Evolutionary conservation across 108 stramenopile species (phyloP).

Genomic region (Fistulifera solaris): DNA sequence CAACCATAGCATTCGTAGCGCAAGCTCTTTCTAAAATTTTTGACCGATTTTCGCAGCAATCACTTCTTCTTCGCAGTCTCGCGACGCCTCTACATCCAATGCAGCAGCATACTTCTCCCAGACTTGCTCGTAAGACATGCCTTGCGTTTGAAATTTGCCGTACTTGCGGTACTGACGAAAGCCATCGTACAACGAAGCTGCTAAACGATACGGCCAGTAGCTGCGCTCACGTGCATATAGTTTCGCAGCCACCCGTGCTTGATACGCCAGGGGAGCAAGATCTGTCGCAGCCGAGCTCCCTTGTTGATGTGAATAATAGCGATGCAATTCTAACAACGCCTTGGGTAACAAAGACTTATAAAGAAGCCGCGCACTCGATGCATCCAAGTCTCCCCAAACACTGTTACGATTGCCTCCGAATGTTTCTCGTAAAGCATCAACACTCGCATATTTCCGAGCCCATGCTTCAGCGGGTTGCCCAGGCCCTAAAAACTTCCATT

Average conservation of each 20-base stretch:
- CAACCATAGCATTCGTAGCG: constrained; percentile 75
- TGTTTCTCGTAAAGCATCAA: constrained; percentile 53
- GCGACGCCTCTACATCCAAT: constrained; percentile 28
- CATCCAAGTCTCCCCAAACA: constrained; percentile 82
- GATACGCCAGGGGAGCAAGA: constrained; percentile 84
- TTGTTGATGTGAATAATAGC: constrained; percentile 20
- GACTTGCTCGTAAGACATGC: constrained; percentile 91
- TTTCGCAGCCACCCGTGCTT: constrained; percentile 87
- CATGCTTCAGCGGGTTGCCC: constrained; percentile 25
- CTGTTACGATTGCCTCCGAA: constrained; percentile 80
- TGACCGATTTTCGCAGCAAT: constrained; percentile 68
- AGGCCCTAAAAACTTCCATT: neutral
- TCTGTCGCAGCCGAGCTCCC: constrained; percentile 45
- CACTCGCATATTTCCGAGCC: constrained; percentile 65
- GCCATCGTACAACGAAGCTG: constrained; percentile 84
- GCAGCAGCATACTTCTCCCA: constrained; percentile 83
- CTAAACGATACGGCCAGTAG: constrained; percentile 62
- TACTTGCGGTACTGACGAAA: constrained; percentile 67
- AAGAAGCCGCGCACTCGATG: constrained; percentile 52
- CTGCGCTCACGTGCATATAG: constrained; percentile 88
- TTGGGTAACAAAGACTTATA: constrained; percentile 80
- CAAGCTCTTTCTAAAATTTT: constrained; percentile 86
- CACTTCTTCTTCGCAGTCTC: constrained; percentile 54
- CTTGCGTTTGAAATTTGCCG: constrained; percentile 71
- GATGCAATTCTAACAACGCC: constrained; percentile 61